Evolutionary conservation across 2,329 filamentous ascomycete genomes (phyloP).

Genomic region (Xylariales sp.): DNA sequence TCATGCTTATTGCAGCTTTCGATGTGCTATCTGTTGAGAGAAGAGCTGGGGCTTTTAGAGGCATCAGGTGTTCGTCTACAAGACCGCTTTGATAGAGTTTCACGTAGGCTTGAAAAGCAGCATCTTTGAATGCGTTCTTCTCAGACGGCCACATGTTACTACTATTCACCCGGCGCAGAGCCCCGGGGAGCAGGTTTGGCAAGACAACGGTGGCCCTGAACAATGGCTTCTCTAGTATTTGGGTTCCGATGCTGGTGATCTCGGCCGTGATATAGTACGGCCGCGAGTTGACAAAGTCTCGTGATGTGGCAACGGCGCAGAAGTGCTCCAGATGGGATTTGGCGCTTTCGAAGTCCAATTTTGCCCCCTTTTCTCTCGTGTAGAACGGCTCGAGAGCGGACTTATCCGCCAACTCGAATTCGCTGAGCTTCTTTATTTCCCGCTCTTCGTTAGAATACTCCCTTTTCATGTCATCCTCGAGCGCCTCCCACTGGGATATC

Average conservation of each 20-base stretch:
- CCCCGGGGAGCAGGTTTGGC: slow-evolving; percentile 63
- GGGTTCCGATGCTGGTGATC: slow-evolving; percentile 15
- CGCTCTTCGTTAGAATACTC: slow-evolving; percentile 64
- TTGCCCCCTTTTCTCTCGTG: slow-evolving; percentile 48
- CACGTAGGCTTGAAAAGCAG: slow-evolving; percentile 75
- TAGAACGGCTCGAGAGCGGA: slow-evolving; percentile 27
- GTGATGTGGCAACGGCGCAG: slow-evolving; percentile 57
- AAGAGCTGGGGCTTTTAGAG: slow-evolving; percentile 42
- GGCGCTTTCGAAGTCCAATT: slow-evolving; percentile 69
- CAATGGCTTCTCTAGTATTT: slow-evolving; percentile 14
- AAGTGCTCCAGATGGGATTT: slow-evolving; percentile 79
- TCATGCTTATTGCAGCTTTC: slow-evolving; percentile 23
- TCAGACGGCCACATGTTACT: slow-evolving; percentile 63
- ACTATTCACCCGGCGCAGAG: slow-evolving; percentile 52
- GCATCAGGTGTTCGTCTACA: slow-evolving; percentile 74
- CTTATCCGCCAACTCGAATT: slow-evolving; percentile 40
- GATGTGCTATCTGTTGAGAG: slow-evolving; percentile 32
- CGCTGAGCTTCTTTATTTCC: slow-evolving; percentile 36
- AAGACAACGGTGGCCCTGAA: slow-evolving; percentile 62
- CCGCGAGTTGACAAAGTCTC: slow-evolving; percentile 56
- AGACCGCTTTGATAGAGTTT: slow-evolving; percentile 66
- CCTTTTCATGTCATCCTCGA: slow-evolving; percentile 71
- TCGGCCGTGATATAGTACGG: slow-evolving; percentile 63
- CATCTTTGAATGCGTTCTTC: slow-evolving; percentile 71
- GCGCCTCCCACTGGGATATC: slow-evolving; percentile 51